Evolutionary conservation across 805 yeast genomes (phyloP), one percentile per base, ranked within the genome.

Genomic region (Dipodascopsis tothii): DNA sequence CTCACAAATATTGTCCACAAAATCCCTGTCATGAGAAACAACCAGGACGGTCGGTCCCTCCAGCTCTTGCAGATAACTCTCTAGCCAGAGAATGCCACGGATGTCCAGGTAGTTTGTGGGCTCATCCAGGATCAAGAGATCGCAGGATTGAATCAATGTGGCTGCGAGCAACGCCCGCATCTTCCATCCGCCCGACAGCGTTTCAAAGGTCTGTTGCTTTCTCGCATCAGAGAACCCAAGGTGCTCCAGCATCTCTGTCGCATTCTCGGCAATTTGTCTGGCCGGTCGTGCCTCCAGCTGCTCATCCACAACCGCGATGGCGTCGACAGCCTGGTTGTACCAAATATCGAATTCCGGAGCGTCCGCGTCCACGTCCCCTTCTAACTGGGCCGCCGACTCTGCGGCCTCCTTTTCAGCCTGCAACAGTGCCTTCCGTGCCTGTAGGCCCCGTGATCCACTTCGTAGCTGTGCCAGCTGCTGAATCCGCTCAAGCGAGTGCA

Each of bases 391-490:
- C n/a, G 17, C n/a, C 9, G 14, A 36, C 21, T 36, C 30, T 21
- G 28, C 16, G 16, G 21, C 21, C n/a, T 19, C 21, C 39, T 36
- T 36, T 36, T 36, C 39, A 22, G 21, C 14, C 21, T 14, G 20
- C n/a, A 36, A 21, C 20, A 36, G 39, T 23, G 20, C 32, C 18
- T 36, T 36, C 30, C 39, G 39, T 3, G 39, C 30, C 14, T 36
- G 39, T 5, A 36, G 14, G 2, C 39, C 39, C 1, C 39, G 18
- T n/a, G 39, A 5, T 6, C 39, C 32, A 21, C 39, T 36, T 17
- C 39, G 39, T 6, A 36, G 21, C 9, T 28, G 19, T 1, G 39
- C 39, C 28, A 23, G 16, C 32, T 36, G 20, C 27, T 36, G 28
- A 21, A 17, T 28, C 4, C 16, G 16, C 14, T 6, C n/a, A 17